Percentiles rank a stretch among this genome's conserved stretches.
These are phyloP conservation scores for Euptelea pleiosperma DNA, from an alignment of 164 flowering plant species.

Conservation along the genomic window DNA sequence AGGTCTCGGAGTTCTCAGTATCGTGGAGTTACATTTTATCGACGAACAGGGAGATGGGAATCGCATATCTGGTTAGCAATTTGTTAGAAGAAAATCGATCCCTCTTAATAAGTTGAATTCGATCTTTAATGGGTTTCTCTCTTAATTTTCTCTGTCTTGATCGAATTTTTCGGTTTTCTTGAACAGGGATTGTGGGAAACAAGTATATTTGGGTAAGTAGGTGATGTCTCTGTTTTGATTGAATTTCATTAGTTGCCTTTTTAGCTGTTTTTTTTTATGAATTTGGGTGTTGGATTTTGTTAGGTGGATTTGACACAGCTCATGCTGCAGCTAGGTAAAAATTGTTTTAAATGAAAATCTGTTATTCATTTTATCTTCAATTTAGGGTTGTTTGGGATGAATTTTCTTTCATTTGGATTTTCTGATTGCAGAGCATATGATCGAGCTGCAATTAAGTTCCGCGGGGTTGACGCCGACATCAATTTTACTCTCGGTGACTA, in stretches of 20 bases:
- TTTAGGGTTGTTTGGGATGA: not conserved
- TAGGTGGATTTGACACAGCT: slow-evolving; percentile 88
- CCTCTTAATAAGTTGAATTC: not conserved
- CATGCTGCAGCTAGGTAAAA: slow-evolving; percentile 81
- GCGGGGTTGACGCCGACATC: slow-evolving; percentile 91
- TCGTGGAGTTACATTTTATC: slow-evolving; percentile 87
- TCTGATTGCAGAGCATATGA: slow-evolving; percentile 71
- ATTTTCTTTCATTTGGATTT: slow-evolving; percentile 2
- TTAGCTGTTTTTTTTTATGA: not conserved
- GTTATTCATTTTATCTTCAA: not conserved
- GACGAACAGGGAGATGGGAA: slow-evolving; percentile 94
- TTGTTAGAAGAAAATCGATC: not conserved
- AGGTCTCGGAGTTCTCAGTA: slow-evolving; percentile 92
- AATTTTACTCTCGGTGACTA: slow-evolving; percentile 72
- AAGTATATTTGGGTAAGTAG: slow-evolving; percentile 69
- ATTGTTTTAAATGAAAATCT: not conserved
- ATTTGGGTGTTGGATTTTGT: slow-evolving; percentile 8
- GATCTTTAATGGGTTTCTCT: not conserved
- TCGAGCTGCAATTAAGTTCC: slow-evolving; percentile 87
- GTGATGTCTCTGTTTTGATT: not conserved
- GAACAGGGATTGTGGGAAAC: slow-evolving; percentile 81
- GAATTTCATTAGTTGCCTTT: not conserved
- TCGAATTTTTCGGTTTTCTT: slow-evolving; percentile 7
- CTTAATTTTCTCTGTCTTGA: not conserved
- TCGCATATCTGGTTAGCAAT: slow-evolving; percentile 80